Conservation (phyloP, 164 flowering plant genomes). For the Protea cynaroides region DNA sequence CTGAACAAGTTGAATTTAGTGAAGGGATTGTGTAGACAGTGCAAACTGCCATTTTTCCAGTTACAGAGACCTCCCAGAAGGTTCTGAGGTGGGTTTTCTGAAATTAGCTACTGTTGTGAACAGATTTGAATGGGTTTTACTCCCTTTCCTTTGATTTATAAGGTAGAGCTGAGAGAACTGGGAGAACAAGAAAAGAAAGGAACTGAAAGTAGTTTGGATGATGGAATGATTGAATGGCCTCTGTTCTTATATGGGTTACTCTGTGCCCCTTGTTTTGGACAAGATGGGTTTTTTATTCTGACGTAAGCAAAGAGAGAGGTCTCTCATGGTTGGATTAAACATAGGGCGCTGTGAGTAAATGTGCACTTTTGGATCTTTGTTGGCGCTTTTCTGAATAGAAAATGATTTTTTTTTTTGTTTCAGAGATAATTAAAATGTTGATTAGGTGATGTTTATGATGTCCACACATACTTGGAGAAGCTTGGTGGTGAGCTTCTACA, state of each 20-base stretch:
- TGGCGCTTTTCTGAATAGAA: background rate
- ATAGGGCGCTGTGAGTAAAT: conserved; percentile 3
- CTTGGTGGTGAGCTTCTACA: conserved; percentile 45
- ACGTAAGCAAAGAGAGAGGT: conserved; percentile 14
- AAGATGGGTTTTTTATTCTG: conserved; percentile 19
- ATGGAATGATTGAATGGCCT: conserved; percentile 8
- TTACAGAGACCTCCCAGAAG: background rate
- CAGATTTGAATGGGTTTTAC: conserved; percentile 14
- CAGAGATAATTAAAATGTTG: conserved; percentile 19
- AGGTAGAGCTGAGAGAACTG: background rate
- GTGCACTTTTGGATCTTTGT: conserved; percentile 3
- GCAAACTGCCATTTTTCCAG: conserved; percentile 38
- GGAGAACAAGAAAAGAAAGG: background rate
- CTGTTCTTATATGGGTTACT: conserved; percentile 12
- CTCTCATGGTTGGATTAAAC: conserved; percentile 3
- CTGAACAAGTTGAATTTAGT: conserved; percentile 32
- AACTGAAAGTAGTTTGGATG: conserved; percentile 22
- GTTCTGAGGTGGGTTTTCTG: conserved; percentile 9
- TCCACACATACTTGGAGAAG: conserved; percentile 29
- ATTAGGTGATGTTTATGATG: conserved; percentile 38
- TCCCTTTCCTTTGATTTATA: conserved; percentile 6
- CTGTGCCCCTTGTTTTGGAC: conserved; percentile 32
- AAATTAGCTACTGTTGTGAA: background rate
- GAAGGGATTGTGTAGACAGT: conserved; percentile 39
- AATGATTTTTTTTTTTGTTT: background rate